Evolutionary conservation across 192 early-diverging fungal species (phyloP), one percentile per base, ranked within the genome.

Genomic region (Backusella macrospora): DNA sequence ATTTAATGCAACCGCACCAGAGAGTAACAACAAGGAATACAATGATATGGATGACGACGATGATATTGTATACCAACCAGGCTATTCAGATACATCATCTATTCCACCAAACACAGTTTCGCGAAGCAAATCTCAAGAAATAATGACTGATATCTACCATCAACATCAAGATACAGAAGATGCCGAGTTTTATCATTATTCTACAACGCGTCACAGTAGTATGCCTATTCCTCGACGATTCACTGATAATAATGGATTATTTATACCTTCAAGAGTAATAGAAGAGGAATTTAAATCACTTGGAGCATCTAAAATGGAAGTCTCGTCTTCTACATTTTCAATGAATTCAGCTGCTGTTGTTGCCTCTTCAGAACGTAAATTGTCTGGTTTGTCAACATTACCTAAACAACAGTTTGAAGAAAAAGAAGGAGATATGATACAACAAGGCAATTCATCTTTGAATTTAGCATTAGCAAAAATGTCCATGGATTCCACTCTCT

Each of bases 51-150:
- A 26, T 26, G 7, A 23, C 13, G 2, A 23, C 4, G 5, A 12
- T 23, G 5, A 59, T 59, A 59, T 59, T 10, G 10, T 59, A 12
- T 59, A 59, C 52, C 52, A 59, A 26, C 52, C 52, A 23, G 52
- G 52, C 10, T 59, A 59, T 59, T 3, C 21, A 23, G 52, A 59
- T 18, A 7, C 21, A 4, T 59, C 52, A 23, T 23, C 52, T 12
- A 23, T 59, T 26, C 52, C 52, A 5, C 21, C 52, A 34, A 34
- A 34, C 29, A 2, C 2, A 59, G 52, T 59, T 59, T 12, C 52
- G 23, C 52, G 52, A 59, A 59, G 52, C 26, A 59, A 59, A 59
- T 59, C 52, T 23, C 52, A 59, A 59, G 52, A 59, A 10, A 8
- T 59, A 7, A 59, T 3, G 23, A 13, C 52, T 2, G 26, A 59